These are phyloP conservation scores for Cochlearia excelsa DNA, from an alignment of 345 rosid genomes.

Conservation along the genomic window DNA sequence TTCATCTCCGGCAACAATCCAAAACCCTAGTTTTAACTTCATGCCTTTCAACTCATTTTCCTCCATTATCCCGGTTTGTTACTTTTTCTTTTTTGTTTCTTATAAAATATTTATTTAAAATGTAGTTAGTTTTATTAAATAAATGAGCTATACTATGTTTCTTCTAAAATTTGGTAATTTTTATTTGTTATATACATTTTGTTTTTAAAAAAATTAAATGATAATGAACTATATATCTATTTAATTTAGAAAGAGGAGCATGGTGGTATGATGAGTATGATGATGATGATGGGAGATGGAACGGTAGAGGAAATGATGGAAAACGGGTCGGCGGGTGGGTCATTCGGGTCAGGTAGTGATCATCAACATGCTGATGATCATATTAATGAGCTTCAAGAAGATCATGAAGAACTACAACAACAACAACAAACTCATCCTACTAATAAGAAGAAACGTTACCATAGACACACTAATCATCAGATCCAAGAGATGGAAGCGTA, in stretches of 20 bases:
- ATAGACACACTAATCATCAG: conserved; percentile 87
- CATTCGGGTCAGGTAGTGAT: conserved; percentile 77
- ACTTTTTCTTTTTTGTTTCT: not conserved
- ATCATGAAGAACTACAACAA: not conserved
- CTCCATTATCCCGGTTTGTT: conserved; percentile 58
- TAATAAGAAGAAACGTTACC: conserved; percentile 84
- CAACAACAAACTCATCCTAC: conserved; percentile 41
- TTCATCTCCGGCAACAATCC: conserved; percentile 45
- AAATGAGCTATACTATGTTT: no score
- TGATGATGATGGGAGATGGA: conserved; percentile 61
- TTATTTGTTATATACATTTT: no score
- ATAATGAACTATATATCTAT: no score
- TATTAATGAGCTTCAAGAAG: conserved; percentile 35
- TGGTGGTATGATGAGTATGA: conserved; percentile 40
- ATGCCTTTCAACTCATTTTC: conserved; percentile 65
- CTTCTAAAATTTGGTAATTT: no score
- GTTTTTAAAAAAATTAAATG: no score
- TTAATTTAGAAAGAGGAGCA: conserved; percentile 62
- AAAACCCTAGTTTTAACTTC: conserved; percentile 82
- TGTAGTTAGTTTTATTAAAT: no score
- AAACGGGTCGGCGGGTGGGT: conserved; percentile 78
- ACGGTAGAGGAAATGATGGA: conserved; percentile 64
- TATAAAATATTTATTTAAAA: no score
- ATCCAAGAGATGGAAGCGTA: conserved; percentile 99
- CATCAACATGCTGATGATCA: conserved; percentile 53